phyloP scores from a whole-genome alignment of 805 yeast genomes.

The Yamadazyma kitorensis region DNA sequence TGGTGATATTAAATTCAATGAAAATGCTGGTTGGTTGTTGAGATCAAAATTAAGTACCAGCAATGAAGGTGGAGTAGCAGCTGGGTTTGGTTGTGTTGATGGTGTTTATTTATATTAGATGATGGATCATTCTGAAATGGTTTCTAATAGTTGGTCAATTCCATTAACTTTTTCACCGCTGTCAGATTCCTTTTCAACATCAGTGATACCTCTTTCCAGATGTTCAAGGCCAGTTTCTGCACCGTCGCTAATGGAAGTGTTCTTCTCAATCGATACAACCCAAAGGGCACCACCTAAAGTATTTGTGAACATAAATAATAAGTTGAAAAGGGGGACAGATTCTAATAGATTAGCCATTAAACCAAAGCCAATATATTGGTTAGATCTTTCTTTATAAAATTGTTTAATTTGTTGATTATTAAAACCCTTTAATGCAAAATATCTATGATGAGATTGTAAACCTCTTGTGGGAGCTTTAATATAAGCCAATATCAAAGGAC shows the following conservation, averaged over 20 bases:
- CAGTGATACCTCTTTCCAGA: too few relatives aligned
- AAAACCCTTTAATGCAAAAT: constrained; percentile 55
- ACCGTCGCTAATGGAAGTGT: too few relatives aligned
- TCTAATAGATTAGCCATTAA: constrained; percentile 50
- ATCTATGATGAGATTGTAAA: constrained; percentile 49
- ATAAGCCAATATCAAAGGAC: constrained; percentile 52
- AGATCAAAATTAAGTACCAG: constrained; percentile 85
- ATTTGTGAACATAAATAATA: constrained; percentile 56
- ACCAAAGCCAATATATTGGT: constrained; percentile 53
- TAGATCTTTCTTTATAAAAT: constrained; percentile 33
- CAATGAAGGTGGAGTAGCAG: constrained; percentile 98
- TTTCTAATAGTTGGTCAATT: too few relatives aligned
- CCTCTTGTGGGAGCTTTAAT: constrained; percentile 57
- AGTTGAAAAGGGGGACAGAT: constrained; percentile 50
- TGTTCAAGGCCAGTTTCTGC: constrained; percentile 8
- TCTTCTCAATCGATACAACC: constrained; percentile 43
- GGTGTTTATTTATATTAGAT: constrained; percentile 57
- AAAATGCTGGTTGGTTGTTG: constrained; percentile 77
- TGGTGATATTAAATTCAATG: constrained; percentile 58
- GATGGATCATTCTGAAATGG: too few relatives aligned
- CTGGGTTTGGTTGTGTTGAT: constrained; percentile 97
- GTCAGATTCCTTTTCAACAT: too few relatives aligned
- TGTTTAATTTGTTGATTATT: constrained; percentile 38
- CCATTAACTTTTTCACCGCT: too few relatives aligned
- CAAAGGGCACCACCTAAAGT: constrained; percentile 64